phyloP scores from a whole-genome alignment of 345 rosid species.

The Gossypium herbaceum region DNA sequence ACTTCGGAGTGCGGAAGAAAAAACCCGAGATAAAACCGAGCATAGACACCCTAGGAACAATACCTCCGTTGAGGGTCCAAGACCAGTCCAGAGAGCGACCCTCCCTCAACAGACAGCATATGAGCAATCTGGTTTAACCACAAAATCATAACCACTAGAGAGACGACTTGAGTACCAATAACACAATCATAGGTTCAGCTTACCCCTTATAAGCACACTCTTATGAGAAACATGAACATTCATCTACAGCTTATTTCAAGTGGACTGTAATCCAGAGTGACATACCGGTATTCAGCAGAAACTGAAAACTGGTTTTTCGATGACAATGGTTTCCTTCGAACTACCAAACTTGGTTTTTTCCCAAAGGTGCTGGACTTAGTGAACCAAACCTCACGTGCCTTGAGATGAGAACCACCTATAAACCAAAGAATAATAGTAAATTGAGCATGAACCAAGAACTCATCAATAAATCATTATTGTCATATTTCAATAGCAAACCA shows the following conservation, averaged over 20 bases:
- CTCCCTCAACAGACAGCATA: background rate
- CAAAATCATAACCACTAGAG: background rate
- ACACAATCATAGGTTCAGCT: background rate
- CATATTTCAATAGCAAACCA: background rate
- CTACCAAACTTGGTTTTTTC: conserved; percentile 33
- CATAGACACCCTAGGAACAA: no score
- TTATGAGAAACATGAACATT: background rate
- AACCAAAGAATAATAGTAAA: background rate
- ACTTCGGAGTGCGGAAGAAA: no score
- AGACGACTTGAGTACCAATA: background rate
- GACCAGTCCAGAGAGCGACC: no score
- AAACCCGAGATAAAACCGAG: no score
- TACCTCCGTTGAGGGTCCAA: no score
- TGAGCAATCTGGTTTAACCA: background rate
- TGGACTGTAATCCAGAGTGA: background rate
- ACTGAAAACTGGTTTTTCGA: conserved; percentile 36
- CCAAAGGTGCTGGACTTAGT: conserved; percentile 38
- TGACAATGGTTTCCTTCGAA: conserved; percentile 38
- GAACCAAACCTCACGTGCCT: conserved; percentile 34
- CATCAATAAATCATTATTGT: background rate
- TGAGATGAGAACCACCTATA: conserved; percentile 46
- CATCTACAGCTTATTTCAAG: background rate
- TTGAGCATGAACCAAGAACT: background rate
- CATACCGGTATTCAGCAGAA: conserved; percentile 59
- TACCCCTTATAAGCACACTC: background rate